Percentiles rank a stretch among this genome's conserved stretches.
These are phyloP conservation scores for Coemansia umbellata DNA, from an alignment of 192 early-diverging fungal genomes.

Conservation along the genomic window DNA sequence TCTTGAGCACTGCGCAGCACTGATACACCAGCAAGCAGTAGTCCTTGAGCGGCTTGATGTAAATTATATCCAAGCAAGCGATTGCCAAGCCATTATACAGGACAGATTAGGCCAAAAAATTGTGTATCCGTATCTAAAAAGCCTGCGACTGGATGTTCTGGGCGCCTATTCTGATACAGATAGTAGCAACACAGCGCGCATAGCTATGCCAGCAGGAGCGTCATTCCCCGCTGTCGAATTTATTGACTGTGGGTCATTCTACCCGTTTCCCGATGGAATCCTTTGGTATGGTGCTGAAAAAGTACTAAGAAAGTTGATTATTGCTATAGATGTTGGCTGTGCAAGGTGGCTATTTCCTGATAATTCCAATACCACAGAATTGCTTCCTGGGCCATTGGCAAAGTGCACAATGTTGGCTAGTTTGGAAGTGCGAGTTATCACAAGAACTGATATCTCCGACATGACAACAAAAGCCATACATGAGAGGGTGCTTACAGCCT, in stretches of 20 bases:
- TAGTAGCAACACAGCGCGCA: neutral
- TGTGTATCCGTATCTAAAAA: slow-evolving; percentile 1
- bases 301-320: slow-evolving; percentile 3
- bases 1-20: neutral
- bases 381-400: neutral
- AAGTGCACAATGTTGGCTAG: slow-evolving; percentile 3
- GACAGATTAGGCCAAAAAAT: neutral
- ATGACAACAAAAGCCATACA: slow-evolving; percentile 1
- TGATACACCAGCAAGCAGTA: slow-evolving; percentile 14
- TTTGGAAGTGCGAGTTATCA: slow-evolving; percentile 16
- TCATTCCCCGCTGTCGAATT: slow-evolving; percentile 17
- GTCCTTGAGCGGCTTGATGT: slow-evolving; percentile 7
- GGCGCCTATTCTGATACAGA: slow-evolving; percentile 10
- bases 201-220: neutral
- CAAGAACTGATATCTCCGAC: neutral
- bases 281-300: slow-evolving; percentile 6
- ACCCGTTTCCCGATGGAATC: slow-evolving; percentile 23
- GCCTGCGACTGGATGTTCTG: slow-evolving; percentile 10
- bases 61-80: slow-evolving; percentile 8
- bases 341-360: slow-evolving; percentile 14
- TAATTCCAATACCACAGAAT: neutral
- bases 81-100: slow-evolving; percentile 3
- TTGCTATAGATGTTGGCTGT: slow-evolving; percentile 7
- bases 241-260: slow-evolving; percentile 13
- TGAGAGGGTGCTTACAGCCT: slow-evolving; percentile 2